Base-by-base conservation (phyloP, 345 rosid genomes). In the Moricandia arvensis region DNA sequence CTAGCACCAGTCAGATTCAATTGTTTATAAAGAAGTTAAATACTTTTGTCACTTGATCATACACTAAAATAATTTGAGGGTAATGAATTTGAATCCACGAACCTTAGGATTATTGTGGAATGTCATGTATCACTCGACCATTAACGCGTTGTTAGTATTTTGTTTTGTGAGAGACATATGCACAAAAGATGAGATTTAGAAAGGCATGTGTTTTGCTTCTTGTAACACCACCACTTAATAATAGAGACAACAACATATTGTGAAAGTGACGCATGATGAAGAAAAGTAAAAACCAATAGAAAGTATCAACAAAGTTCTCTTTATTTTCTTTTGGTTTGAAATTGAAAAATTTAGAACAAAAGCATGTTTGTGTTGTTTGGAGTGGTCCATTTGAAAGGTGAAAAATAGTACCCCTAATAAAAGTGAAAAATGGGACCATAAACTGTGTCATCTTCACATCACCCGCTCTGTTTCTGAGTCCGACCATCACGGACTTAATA, bases 401-500 rank as follows among this genome's bases (percentile, higher is more conserved):
- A 68, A 15, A 47, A 60, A 75, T 21, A 75, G 61, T 41, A 67
- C 1, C 24, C 67, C 62, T 24, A 34, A 59, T 58, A 59, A 51
- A 67, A 75, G 38, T 59, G 38, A 75, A 29, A 43, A 51, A 75
- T 53, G 79, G 79, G 79, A 69, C 79, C 79, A 75, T 53, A 62
- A 62, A 38, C 8, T 26, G 24, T 75, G 74, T 68, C 79, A 75
- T 53, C 69, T 69, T 53, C 62, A 75, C 74, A 75, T 69, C 74
- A 68, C 9, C 74, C n/a, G 54, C 74, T 61, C 69, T 68, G 74
- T 61, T 61, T 35, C 69, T 75, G 74, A 75, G 64, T 69, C 79
- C 74, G 75, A 76, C 80, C 80, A 76, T 62, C 75, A 76, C 79
- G 79, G 74, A 68, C 64, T 51, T 75, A 53, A 29, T n/a, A 54